These are phyloP conservation scores for Lactifluus piperatus DNA, from an alignment of 768 basidiomycete species.

Conservation along the genomic window DNA sequence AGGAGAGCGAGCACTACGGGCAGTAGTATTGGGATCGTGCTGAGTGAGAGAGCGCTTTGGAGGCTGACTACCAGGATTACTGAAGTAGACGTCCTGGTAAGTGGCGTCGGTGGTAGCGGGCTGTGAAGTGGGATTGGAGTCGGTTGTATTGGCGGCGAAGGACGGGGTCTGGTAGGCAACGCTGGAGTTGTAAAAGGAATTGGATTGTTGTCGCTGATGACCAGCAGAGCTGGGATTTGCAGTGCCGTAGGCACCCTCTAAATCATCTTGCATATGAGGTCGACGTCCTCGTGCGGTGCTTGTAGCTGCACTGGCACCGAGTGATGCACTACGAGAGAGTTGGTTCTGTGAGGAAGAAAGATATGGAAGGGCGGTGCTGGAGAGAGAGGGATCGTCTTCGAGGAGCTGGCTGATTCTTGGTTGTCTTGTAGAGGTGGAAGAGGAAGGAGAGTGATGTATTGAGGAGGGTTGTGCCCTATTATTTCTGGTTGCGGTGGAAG, in stretches of 20 bases:
- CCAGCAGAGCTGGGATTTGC: slow-evolving; percentile 32
- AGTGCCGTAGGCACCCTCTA: slow-evolving; percentile 44
- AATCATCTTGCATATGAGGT: slow-evolving; percentile 62
- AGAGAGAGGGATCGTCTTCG: slow-evolving; percentile 43
- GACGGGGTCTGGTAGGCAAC: slow-evolving; percentile 52
- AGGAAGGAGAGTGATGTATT: slow-evolving; percentile 39
- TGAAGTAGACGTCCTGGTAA: slow-evolving; percentile 56
- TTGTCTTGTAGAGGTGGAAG: slow-evolving; percentile 38
- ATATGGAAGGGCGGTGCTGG: slow-evolving; percentile 39
- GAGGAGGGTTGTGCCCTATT: slow-evolving; percentile 39
- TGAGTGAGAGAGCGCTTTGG: slow-evolving; percentile 49
- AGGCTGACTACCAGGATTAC: slow-evolving; percentile 36
- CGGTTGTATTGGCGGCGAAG: slow-evolving; percentile 25
- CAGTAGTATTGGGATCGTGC: slow-evolving; percentile 42
- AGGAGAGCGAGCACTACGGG: slow-evolving; percentile 51
- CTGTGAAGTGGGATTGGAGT: slow-evolving; percentile 24
- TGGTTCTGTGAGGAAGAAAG: slow-evolving; percentile 42
- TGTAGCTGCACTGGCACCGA: slow-evolving; percentile 35
- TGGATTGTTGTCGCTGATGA: slow-evolving; percentile 29
- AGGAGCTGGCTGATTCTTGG: slow-evolving; percentile 59
- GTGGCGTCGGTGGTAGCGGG: slow-evolving; percentile 34
- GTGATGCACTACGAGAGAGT: slow-evolving; percentile 59
- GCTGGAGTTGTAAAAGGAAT: slow-evolving; percentile 49
- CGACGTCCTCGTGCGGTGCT: slow-evolving; percentile 44
- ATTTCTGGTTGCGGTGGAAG: slow-evolving; percentile 28